Percentiles rank a stretch among this genome's conserved stretches.
Evolutionary conservation across 768 basidiomycete species (phyloP).

Genomic region (Suillus ampliporus): DNA sequence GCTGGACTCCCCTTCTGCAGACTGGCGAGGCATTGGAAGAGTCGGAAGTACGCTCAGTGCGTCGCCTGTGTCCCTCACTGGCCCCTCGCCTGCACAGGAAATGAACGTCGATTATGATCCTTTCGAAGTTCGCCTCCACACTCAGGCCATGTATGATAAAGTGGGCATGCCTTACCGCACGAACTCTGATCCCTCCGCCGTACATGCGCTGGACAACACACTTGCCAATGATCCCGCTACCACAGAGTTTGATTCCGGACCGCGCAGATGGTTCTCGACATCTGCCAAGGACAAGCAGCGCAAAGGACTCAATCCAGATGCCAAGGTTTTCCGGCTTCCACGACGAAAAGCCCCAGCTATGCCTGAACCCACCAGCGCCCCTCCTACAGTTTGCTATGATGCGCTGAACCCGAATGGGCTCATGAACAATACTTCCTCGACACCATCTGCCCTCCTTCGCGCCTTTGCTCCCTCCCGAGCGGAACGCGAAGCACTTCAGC

Average conservation of each 20-base stretch:
- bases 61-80: slow-evolving; percentile 50
- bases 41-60: slow-evolving; percentile 34
- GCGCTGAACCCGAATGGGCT: slow-evolving; percentile 69
- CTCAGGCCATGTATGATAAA: slow-evolving; percentile 23
- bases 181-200: slow-evolving; percentile 41
- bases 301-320: slow-evolving; percentile 83
- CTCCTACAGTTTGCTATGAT: slow-evolving; percentile 46
- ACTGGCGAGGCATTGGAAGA: slow-evolving; percentile 47
- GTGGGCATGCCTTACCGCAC: slow-evolving; percentile 38
- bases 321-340: slow-evolving; percentile 77
- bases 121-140: slow-evolving; percentile 49
- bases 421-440: slow-evolving; percentile 43
- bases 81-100: slow-evolving; percentile 28
- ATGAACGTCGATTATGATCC: slow-evolving; percentile 48
- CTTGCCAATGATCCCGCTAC: slow-evolving; percentile 16
- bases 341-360: slow-evolving; percentile 20
- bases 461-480: slow-evolving; percentile 90
- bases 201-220: slow-evolving; percentile 19
- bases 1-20: slow-evolving; percentile 59
- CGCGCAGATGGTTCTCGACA: slow-evolving; percentile 54
- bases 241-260: slow-evolving; percentile 33
- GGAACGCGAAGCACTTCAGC: slow-evolving; percentile 84
- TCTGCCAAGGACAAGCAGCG: slow-evolving; percentile 53
- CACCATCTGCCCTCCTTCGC: slow-evolving; percentile 61
- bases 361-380: slow-evolving; percentile 13